Conservation (phyloP, 169 alveolate species). For the Pseudocohnilembus persalinus region DNA sequence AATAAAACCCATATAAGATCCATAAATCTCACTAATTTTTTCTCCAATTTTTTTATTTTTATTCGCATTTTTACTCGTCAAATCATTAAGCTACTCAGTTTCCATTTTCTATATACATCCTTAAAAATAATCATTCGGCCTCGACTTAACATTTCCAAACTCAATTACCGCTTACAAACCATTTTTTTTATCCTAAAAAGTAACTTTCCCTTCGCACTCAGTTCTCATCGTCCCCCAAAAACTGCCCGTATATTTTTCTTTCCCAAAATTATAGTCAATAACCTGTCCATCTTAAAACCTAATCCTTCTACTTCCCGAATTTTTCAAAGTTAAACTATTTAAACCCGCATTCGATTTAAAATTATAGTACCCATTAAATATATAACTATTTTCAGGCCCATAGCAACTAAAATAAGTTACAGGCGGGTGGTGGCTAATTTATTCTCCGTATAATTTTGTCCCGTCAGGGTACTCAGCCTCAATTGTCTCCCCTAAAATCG, state of each 20-base stretch:
- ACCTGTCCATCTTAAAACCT: constrained; percentile 61
- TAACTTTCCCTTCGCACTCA: constrained; percentile 59
- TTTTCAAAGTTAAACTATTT: constrained; percentile 58
- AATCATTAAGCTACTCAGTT: too few species aligned
- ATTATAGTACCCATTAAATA: constrained; percentile 62
- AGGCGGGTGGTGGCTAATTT: constrained; percentile 84
- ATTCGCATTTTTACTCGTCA: too few species aligned
- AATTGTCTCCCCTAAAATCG: constrained; percentile 71
- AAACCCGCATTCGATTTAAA: constrained; percentile 63
- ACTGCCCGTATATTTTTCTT: constrained; percentile 64
- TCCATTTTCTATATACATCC: constrained; percentile 68
- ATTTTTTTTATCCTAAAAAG: constrained; percentile 54
- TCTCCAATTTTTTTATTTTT: too few species aligned
- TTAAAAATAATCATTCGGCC: constrained; percentile 61
- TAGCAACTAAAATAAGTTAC: constrained; percentile 55
- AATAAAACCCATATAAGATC: constrained; percentile 76
- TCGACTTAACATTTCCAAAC: constrained; percentile 39
- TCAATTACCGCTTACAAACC: constrained; percentile 41
- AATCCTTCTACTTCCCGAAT: constrained; percentile 62
- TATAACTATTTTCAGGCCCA: constrained; percentile 65
- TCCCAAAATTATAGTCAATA: constrained; percentile 59
- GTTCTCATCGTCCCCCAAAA: constrained; percentile 70
- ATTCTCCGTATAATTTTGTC: constrained; percentile 62
- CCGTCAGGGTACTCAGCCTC: constrained; percentile 70
- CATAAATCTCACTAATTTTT: constrained; percentile 58